Percentiles rank a stretch among this genome's conserved stretches.
Conservation (phyloP, 2,329 filamentous ascomycete genomes). For the Lecanicillium sp. region DNA sequence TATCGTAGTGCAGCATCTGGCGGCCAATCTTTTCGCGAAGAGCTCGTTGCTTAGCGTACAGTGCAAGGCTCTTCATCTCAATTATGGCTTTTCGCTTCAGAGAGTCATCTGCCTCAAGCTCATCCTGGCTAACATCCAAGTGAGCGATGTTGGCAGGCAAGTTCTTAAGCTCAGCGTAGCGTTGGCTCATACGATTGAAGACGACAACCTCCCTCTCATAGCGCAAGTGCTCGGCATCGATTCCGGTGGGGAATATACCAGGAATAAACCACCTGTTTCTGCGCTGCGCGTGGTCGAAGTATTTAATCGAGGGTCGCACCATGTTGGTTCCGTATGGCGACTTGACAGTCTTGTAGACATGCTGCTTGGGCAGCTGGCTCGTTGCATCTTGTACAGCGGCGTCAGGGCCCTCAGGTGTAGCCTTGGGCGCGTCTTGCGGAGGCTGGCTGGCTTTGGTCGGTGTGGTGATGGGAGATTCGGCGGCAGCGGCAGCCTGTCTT, state of each 20-base stretch:
- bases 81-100: slow-evolving; percentile 87
- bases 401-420: slow-evolving; percentile 27
- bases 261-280: slow-evolving; percentile 75
- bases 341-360: slow-evolving; percentile 65
- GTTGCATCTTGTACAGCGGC: slow-evolving; percentile 23
- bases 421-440: slow-evolving; percentile 17
- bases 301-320: slow-evolving; percentile 58
- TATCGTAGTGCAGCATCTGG: slow-evolving; percentile 93
- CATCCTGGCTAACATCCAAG: slow-evolving; percentile 71
- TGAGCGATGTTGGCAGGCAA: slow-evolving; percentile 79
- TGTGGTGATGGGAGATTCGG: slow-evolving; percentile 33
- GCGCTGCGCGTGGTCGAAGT: slow-evolving; percentile 69
- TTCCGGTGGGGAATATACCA: slow-evolving; percentile 78
- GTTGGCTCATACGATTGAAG: slow-evolving; percentile 81
- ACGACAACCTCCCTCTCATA: slow-evolving; percentile 83
- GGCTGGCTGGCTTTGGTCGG: slow-evolving; percentile 21
- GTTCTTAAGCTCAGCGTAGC: slow-evolving; percentile 76
- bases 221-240: slow-evolving; percentile 78
- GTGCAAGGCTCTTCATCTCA: slow-evolving; percentile 83
- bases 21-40: slow-evolving; percentile 81
- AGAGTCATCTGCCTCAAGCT: slow-evolving; percentile 64
- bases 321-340: slow-evolving; percentile 58
- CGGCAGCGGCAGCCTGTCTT: slow-evolving; percentile 46
- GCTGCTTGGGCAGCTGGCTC: slow-evolving; percentile 28
- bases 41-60: slow-evolving; percentile 82